Base-by-base conservation (phyloP, 345 rosid species). In the Sonneratia alba region DNA sequence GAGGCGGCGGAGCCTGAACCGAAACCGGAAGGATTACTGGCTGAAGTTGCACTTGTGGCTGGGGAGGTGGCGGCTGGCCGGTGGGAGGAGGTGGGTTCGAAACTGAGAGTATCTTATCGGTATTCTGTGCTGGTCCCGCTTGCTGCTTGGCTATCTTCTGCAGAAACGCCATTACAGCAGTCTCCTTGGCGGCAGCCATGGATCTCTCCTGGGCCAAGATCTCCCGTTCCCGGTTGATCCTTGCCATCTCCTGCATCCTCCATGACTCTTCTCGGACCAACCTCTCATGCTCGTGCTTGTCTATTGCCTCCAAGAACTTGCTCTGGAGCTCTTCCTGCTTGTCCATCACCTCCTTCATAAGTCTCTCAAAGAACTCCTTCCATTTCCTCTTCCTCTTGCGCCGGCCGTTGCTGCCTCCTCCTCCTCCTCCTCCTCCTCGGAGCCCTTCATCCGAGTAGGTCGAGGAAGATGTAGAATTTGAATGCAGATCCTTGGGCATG, bases 271-370 rank as follows among this genome's bases (percentile, higher is more conserved):
- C 98, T 12, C 91, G 79, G 1, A 80, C 81, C 12, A 82, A 73
- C 80, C 95, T 83, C 69, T 94, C 92, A 14, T 71, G 83, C 67
- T 94, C 96, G 1, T 78, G 78, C 72, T 73, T 87, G 74, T 88
- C 96, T 36, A 94, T 75, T 0, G 87, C 82, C 77, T 91, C 95
- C 70, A 94, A 36, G 75, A 93, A 84, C 73, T 72, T 84, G 62
- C 72, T 84, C 70, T 91, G 98, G 81, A 91, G 70, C 71, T 81
- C 82, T 79, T 88, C 90, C 80, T 93, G 97, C 76, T 85, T 89
- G 82, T 85, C 85, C 72, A 91, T 77, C 69, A 93, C 87, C 59
- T 83, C 83, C 71, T 79, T 83, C 57, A 89, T 85, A 74, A 91
- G 78, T 75, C 83, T 83, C 67, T 81, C 84, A 37, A 88, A 87